Evolutionary conservation across 2,329 filamentous ascomycete genomes (phyloP).

Genomic region (Fusarium keratoplasticum): DNA sequence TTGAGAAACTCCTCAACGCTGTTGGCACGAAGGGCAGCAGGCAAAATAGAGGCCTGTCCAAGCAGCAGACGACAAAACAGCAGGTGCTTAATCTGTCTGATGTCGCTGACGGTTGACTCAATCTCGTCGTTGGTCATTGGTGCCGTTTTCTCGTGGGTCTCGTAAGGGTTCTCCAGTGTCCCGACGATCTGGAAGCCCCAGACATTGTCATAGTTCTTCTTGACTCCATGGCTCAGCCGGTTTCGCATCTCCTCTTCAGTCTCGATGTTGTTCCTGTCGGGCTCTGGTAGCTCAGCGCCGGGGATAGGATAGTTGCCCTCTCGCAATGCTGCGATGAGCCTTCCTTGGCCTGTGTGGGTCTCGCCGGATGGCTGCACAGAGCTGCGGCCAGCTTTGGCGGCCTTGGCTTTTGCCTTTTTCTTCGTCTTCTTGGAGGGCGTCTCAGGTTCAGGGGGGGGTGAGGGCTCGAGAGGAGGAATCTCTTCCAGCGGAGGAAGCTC

Average conservation of each 20-base stretch:
- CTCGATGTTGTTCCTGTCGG: conserved; percentile 45
- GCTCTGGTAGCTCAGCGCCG: conserved; percentile 23
- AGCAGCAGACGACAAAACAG: conserved; percentile 45
- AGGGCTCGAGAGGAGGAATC: not conserved
- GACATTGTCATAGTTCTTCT: conserved; percentile 38
- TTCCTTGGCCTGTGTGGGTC: conserved; percentile 19
- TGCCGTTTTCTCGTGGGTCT: conserved; percentile 41
- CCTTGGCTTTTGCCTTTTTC: conserved; percentile 34
- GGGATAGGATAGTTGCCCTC: not conserved
- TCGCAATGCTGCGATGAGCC: conserved; percentile 31
- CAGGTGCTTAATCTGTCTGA: conserved; percentile 45
- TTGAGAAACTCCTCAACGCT: conserved; percentile 44
- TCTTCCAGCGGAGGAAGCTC: not conserved
- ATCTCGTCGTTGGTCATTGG: conserved; percentile 43
- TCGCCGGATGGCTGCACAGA: not conserved
- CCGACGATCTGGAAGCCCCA: conserved; percentile 41
- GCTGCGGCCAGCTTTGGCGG: not conserved
- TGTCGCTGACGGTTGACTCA: conserved; percentile 36
- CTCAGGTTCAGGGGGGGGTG: not conserved
- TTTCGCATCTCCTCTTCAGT: conserved; percentile 45
- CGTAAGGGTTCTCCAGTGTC: conserved; percentile 40
- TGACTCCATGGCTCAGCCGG: conserved; percentile 39
- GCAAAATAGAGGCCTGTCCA: conserved; percentile 41
- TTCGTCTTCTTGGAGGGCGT: conserved; percentile 22
- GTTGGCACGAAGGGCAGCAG: conserved; percentile 39